Percentiles rank a stretch among this genome's conserved stretches.
phyloP scores from a whole-genome alignment of 805 yeast species.

The Kodamaea restingae region DNA sequence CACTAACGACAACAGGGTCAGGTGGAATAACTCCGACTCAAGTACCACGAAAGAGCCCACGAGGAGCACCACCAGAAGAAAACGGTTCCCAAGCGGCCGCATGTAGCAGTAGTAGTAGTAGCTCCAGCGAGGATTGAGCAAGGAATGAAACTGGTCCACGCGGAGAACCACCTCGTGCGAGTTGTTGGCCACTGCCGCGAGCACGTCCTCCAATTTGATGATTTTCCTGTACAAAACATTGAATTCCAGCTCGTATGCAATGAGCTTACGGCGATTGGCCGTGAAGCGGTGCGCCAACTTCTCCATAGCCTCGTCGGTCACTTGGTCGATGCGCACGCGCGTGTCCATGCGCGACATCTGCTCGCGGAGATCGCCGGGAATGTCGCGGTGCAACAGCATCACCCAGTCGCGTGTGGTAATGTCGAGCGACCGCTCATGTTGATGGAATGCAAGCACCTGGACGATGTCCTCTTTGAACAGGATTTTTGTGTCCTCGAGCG shows the following conservation, averaged over 20 bases:
- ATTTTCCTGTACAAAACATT: slow-evolving; percentile 46
- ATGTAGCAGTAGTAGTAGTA: slow-evolving; percentile 40
- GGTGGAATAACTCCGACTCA: slow-evolving; percentile 75
- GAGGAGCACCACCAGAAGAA: slow-evolving; percentile 40
- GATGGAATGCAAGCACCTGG: slow-evolving; percentile 50
- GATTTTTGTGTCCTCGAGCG: slow-evolving; percentile 58
- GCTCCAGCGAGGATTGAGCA: slow-evolving; percentile 37
- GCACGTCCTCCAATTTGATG: slow-evolving; percentile 53
- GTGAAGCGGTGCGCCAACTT: slow-evolving; percentile 51
- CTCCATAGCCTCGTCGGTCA: slow-evolving; percentile 44
- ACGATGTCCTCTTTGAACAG: slow-evolving; percentile 61
- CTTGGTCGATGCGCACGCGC: slow-evolving; percentile 27
- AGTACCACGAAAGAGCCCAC: slow-evolving; percentile 49
- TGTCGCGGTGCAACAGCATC: slow-evolving; percentile 45
- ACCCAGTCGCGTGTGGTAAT: slow-evolving; percentile 61
- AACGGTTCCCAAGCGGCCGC: slow-evolving; percentile 44
- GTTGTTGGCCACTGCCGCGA: slow-evolving; percentile 36
- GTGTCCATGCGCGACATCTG: slow-evolving; percentile 23
- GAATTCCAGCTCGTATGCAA: slow-evolving; percentile 58
- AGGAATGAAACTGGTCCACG: slow-evolving; percentile 15
- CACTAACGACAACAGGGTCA: slow-evolving; percentile 59
- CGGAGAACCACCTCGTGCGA: slow-evolving; percentile 19
- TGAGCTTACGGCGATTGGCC: slow-evolving; percentile 46
- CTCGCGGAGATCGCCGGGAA: slow-evolving; percentile 38
- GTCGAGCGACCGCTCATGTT: slow-evolving; percentile 38